These are phyloP conservation scores for Lodderomyces theae DNA, from an alignment of 1,139 yeast genomes.

Conservation along the genomic window DNA sequence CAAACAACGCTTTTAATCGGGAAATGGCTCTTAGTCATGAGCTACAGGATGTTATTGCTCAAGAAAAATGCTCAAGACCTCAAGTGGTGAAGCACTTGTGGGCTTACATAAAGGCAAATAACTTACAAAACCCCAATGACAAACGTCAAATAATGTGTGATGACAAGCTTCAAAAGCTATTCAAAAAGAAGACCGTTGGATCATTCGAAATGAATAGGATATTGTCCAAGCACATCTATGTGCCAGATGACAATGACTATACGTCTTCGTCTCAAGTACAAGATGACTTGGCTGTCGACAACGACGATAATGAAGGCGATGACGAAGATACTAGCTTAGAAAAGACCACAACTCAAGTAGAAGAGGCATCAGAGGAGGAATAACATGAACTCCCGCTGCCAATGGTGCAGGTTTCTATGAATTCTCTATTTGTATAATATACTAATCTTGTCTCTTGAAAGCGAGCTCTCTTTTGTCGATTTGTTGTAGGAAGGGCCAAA, in stretches of 20 bases:
- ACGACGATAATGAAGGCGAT: conserved; percentile 5
- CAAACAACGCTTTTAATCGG: conserved; percentile 34
- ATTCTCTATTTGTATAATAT: too few relatives aligned
- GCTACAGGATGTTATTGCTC: conserved; percentile 45
- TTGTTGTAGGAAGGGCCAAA: too few relatives aligned
- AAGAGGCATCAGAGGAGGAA: conserved; percentile 11
- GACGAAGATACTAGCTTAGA: conserved; percentile 6
- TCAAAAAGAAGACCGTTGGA: conserved; percentile 54
- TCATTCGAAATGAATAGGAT: conserved; percentile 70
- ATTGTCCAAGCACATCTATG: conserved; percentile 49
- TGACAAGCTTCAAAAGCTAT: conserved; percentile 54
- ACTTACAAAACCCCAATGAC: conserved; percentile 69
- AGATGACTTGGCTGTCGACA: conserved; percentile 6
- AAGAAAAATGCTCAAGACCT: conserved; percentile 54
- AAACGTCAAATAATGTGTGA: conserved; percentile 69
- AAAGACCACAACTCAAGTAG: conserved; percentile 6
- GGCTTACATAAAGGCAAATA: conserved; percentile 65
- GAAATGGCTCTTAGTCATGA: conserved; percentile 49
- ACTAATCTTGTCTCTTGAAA: too few relatives aligned
- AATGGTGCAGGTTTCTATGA: too few relatives aligned
- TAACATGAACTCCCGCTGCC: too few relatives aligned
- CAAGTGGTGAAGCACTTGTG: conserved; percentile 71
- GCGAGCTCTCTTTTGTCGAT: too few relatives aligned
- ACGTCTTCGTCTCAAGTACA: conserved; percentile 3
- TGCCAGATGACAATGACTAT: conserved; percentile 27